Evolutionary conservation across 495 filamentous ascomycete genomes (phyloP), one percentile per base, ranked within the genome.

Genomic region (Cladorrhinum samala): DNA sequence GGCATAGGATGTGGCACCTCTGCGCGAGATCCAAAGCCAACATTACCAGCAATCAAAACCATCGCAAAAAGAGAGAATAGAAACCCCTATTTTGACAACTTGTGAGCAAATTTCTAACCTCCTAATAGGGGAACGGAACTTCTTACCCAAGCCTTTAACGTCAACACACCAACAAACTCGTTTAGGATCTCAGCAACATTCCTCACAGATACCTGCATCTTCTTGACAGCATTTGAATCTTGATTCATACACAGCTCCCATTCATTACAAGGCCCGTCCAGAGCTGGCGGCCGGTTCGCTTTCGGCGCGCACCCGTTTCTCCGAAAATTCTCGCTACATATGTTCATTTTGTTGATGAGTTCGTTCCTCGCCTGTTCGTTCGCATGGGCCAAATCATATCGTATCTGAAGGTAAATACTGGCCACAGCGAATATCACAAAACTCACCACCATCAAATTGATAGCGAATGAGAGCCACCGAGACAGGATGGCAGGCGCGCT

Each of bases 171-270:
- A 9, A 73, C 68, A 55, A 76, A 77, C 42, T 71, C 72, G 56
- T 76, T 76, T 24, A 78, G 56, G 14, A 78, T 69, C 52, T 68
- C 71, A 45, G 72, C 73, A 21, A 77, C 62, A 46, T 72, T 69
- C 58, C 66, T 67, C 8, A 68, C 71, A 17, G 73, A 68, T 30
- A 69, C 60, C 23, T 69, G 66, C n/a, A 73, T 51, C 24, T 65
- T 65, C 65, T 70, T 71, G 46, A 75, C 56, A 19, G 66, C 59
- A 24, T 66, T 60, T 1, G 69, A 62, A 49, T 78, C 68, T 49
- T 74, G 77, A 48, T 87, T 79, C 91, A 96, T 96, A 66, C 93
- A 98, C 3, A 71, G 70, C 51, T 85, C 82, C 93, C 92, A 97
- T 38, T 81, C 77, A 27, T 83, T 76, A 63, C 93, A 98, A 3